Evolutionary conservation across 352 stramenopile species (phyloP), one percentile per base, ranked within the genome.

Genomic region (Peronospora destructor): DNA sequence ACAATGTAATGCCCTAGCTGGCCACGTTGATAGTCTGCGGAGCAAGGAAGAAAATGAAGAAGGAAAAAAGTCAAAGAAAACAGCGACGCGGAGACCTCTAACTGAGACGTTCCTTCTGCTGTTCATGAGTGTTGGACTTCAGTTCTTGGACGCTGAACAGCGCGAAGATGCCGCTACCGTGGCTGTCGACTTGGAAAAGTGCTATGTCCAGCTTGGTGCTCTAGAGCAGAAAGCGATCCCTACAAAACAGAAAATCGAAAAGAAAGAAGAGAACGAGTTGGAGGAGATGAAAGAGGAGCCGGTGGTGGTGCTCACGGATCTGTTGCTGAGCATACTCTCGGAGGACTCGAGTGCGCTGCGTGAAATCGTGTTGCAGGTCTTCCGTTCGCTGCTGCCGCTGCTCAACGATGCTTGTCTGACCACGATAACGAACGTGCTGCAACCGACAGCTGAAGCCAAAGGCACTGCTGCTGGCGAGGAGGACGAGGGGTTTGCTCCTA

Each of bases 321-420:
- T 91, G 67, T 57, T 94, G 38, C 53, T 94, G 64, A 87, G 77
- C 70, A 54, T 91, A 57, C 61, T 94, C 30, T 76, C 83, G 19
- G 77, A 89, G 45, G 74, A 91, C 52, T 94, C 83, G 52, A 87
- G 78, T 45, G 78, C 80, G 29, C 70, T 94, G 64, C 83, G 83
- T 44, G 81, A 90, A 25, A 86, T 94, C 25, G 83, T 94, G 14
- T 82, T 63, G 13, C 73, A 89, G 51, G 83, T 84, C 10, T 94
- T 94, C 68, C 72, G 73, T 12, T 83, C 68, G 36, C 55, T 94
- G 40, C 60, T 87, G 49, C 73, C 78, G 28, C 61, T 91, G 33
- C 60, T 91, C 17, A 86, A 69, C 19, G 50, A 50, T 9, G 52
- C 62, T 6, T 86, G 78, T 57, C 44, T 94, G 45, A 64, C 77